A percentile compares a stretch with the other conserved stretches of the same genome.
Evolutionary conservation across 2,329 filamentous ascomycete genomes (phyloP).

Genomic region (Thielaviopsis ethacetica): DNA sequence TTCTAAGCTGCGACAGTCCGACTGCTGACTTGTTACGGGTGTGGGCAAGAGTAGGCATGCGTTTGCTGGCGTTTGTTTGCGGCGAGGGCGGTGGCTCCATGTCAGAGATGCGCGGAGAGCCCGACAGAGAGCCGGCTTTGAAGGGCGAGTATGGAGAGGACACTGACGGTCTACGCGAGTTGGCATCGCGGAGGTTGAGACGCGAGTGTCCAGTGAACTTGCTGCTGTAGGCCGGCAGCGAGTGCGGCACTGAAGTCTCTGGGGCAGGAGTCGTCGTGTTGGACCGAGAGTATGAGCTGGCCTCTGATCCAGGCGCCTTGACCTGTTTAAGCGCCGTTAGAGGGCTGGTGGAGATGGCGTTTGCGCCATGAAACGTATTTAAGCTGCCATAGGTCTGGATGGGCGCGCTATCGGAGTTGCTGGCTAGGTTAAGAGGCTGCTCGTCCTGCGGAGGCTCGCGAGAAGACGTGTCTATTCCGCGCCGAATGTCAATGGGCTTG

Average conservation of each 20-base stretch:
- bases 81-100: slow-evolving; percentile 39
- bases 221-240: slow-evolving; percentile 28
- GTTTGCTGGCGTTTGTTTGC: slow-evolving; percentile 24
- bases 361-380: slow-evolving; percentile 76
- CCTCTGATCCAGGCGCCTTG: slow-evolving; percentile 42
- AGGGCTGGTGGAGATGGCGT: slow-evolving; percentile 63
- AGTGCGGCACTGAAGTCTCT: slow-evolving; percentile 31
- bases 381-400: slow-evolving; percentile 71
- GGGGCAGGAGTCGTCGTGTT: slow-evolving; percentile 17
- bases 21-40: slow-evolving; percentile 9
- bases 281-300: slow-evolving; percentile 41
- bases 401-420: not conserved
- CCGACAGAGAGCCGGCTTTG: slow-evolving; percentile 88
- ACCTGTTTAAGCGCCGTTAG: slow-evolving; percentile 67
- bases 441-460: not conserved
- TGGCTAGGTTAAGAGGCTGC: not conserved
- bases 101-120: slow-evolving; percentile 49
- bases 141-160: slow-evolving; percentile 89
- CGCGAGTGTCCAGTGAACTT: slow-evolving; percentile 4
- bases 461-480: slow-evolving; percentile 3
- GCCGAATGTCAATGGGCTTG: slow-evolving; percentile 24
- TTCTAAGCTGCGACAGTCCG: slow-evolving; percentile 13
- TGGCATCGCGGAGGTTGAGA: slow-evolving; percentile 5
- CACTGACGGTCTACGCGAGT: slow-evolving; percentile 52
- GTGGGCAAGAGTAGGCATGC: slow-evolving; percentile 5